Evolutionary conservation across 2,329 filamentous ascomycete species (phyloP).

Genomic region (Didymella glomerata): DNA sequence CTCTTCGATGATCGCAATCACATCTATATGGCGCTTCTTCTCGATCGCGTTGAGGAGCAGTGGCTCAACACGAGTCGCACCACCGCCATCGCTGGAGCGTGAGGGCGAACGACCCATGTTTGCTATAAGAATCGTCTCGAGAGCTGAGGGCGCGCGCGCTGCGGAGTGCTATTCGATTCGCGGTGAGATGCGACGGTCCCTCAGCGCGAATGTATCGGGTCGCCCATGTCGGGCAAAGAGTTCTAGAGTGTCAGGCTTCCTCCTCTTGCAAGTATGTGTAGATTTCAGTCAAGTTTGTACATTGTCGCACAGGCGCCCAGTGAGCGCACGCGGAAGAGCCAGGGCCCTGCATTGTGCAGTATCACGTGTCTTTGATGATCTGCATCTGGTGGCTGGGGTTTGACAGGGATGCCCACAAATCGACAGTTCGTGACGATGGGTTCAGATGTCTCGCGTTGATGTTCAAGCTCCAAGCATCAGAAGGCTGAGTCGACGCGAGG

Average conservation of each 20-base stretch:
- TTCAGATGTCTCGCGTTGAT: background rate
- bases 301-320: constrained; percentile 27
- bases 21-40: constrained; percentile 41
- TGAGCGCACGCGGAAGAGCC: constrained; percentile 23
- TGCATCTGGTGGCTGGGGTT: constrained; percentile 9
- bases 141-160: constrained; percentile 1
- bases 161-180: constrained; percentile 14
- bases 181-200: constrained; percentile 14
- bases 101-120: constrained; percentile 48
- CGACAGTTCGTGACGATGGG: background rate
- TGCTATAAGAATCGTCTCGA: constrained; percentile 9
- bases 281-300: constrained; percentile 14
- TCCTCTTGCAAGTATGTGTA: constrained; percentile 11
- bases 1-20: constrained; percentile 48
- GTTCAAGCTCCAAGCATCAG: background rate
- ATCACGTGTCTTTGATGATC: constrained; percentile 38
- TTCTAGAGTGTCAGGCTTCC: constrained; percentile 8
- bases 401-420: constrained; percentile 8
- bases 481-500: background rate
- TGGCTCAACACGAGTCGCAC: constrained; percentile 45
- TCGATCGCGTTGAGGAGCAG: constrained; percentile 49
- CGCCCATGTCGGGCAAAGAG: constrained; percentile 21
- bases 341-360: constrained; percentile 32
- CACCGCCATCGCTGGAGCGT: constrained; percentile 48
- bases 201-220: constrained; percentile 18